Percentiles rank a stretch among this genome's conserved stretches.
phyloP scores from a whole-genome alignment of 1,284 basidiomycete species.

The Ganoderma multipileum region DNA sequence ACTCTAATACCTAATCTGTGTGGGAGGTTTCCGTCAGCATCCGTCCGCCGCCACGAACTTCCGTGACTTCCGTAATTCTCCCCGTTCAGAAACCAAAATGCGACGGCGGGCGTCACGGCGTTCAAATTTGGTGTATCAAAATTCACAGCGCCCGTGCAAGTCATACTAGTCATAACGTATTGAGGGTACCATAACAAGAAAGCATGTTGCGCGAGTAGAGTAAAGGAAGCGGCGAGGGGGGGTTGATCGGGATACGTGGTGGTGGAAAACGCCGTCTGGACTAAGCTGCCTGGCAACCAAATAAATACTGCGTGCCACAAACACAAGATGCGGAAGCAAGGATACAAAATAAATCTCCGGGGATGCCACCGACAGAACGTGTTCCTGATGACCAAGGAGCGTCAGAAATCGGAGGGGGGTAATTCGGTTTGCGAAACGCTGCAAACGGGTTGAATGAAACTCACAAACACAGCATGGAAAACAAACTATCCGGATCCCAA shows the following conservation, averaged over 20 bases:
- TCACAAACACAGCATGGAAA: slow-evolving; percentile 8
- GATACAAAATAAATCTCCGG: slow-evolving; percentile 18
- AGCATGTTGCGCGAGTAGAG: slow-evolving; percentile 15
- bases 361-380: slow-evolving; percentile 8
- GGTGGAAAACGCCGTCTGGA: neutral
- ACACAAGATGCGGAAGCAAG: neutral
- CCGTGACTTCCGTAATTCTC: neutral
- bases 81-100: neutral
- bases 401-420: neutral
- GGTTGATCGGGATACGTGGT: neutral
- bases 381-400: neutral
- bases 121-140: neutral
- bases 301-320: slow-evolving; percentile 4
- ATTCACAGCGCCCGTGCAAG: slow-evolving; percentile 2
- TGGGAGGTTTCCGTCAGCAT: neutral
- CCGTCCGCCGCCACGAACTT: neutral
- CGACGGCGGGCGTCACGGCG: neutral
- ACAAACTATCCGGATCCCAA: slow-evolving; percentile 5
- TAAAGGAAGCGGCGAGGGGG: slow-evolving; percentile 1
- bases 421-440: neutral
- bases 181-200: slow-evolving; percentile 20
- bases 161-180: slow-evolving; percentile 28
- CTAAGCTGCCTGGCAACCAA: slow-evolving; percentile 8
- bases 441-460: neutral
- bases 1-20: slow-evolving; percentile 5